These are phyloP conservation scores for Prototheca cutis DNA, from an alignment of 163 green algal species.

Conservation along the genomic window DNA sequence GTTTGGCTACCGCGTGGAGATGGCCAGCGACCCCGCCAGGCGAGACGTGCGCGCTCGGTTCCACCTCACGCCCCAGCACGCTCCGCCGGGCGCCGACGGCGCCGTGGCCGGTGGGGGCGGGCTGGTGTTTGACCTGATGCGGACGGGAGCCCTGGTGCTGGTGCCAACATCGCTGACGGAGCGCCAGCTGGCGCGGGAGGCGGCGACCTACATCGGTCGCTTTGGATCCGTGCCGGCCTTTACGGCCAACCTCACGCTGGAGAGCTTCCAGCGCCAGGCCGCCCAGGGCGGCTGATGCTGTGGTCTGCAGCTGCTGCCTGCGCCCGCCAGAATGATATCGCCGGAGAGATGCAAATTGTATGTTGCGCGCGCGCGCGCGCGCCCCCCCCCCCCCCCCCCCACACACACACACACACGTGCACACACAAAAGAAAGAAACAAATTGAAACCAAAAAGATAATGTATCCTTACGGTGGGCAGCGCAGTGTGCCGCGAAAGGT, in stretches of 20 bases:
- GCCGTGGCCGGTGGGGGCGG: too few relatives aligned
- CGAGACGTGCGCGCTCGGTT: slow-evolving; percentile 17
- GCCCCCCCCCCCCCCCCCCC: too few relatives aligned
- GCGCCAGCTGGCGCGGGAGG: slow-evolving; percentile 36
- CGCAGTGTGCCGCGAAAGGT: slow-evolving; percentile 68
- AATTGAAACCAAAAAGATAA: neutral
- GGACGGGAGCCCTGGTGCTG: slow-evolving; percentile 40
- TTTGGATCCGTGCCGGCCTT: slow-evolving; percentile 76
- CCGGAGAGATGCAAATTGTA: slow-evolving; percentile 29
- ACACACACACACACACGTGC: too few relatives aligned
- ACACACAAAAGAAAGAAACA: too few relatives aligned
- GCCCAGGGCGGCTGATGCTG: too few relatives aligned
- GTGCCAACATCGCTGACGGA: slow-evolving; percentile 34
- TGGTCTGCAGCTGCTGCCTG: too few relatives aligned
- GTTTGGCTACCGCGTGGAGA: slow-evolving; percentile 67
- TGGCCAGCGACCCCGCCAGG: slow-evolving; percentile 43
- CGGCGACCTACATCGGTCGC: slow-evolving; percentile 49
- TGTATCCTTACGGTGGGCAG: slow-evolving; percentile 36
- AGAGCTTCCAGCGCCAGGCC: slow-evolving; percentile 72
- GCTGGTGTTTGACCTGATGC: slow-evolving; percentile 49
- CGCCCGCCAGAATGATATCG: too few relatives aligned
- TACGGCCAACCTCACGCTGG: slow-evolving; percentile 82
- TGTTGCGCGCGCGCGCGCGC: too few relatives aligned
- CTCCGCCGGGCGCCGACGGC: slow-evolving; percentile 28
- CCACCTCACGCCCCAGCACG: slow-evolving; percentile 25